Percentiles rank a stretch among this genome's conserved stretches.
Conservation (phyloP, 306 rosid species). For the Astragalus membranaceus region DNA sequence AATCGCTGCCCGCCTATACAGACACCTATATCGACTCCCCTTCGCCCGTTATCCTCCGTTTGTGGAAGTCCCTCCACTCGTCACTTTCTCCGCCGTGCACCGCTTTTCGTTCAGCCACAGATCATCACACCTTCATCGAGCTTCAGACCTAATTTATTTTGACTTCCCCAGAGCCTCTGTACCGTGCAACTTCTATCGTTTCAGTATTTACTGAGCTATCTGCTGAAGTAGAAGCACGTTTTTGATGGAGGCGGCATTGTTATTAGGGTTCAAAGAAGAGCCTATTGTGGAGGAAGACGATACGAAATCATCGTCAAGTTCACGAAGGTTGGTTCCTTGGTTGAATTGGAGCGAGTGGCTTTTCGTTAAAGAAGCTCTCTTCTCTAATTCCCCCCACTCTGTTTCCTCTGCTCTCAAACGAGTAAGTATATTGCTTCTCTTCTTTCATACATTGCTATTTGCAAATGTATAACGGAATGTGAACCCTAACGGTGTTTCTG, state of each 20-base stretch:
- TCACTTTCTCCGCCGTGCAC: too few relatives aligned
- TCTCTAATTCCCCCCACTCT: slow-evolving; percentile 53
- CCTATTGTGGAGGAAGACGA: slow-evolving; percentile 10
- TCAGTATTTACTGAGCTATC: background rate
- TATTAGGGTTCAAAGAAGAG: slow-evolving; percentile 32
- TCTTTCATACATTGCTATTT: background rate
- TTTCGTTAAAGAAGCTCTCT: slow-evolving; percentile 56
- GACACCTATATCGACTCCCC: too few relatives aligned
- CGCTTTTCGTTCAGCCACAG: too few relatives aligned
- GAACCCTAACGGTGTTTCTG: background rate
- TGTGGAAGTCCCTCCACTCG: too few relatives aligned
- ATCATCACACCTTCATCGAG: too few relatives aligned
- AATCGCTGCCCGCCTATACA: too few relatives aligned
- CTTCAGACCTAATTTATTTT: too few relatives aligned
- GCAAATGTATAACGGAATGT: background rate
- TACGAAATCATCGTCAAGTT: background rate
- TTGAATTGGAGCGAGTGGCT: slow-evolving; percentile 87
- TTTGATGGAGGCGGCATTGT: slow-evolving; percentile 31
- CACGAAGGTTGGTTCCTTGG: slow-evolving; percentile 79
- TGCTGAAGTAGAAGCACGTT: background rate
- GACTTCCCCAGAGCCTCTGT: too few relatives aligned
- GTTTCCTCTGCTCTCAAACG: slow-evolving; percentile 56
- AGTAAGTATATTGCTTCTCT: slow-evolving; percentile 28
- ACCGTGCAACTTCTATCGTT: too few relatives aligned
- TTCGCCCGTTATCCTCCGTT: too few relatives aligned